Evolutionary conservation across 768 basidiomycete genomes (phyloP).

Genomic region (Albatrellus ellisii): DNA sequence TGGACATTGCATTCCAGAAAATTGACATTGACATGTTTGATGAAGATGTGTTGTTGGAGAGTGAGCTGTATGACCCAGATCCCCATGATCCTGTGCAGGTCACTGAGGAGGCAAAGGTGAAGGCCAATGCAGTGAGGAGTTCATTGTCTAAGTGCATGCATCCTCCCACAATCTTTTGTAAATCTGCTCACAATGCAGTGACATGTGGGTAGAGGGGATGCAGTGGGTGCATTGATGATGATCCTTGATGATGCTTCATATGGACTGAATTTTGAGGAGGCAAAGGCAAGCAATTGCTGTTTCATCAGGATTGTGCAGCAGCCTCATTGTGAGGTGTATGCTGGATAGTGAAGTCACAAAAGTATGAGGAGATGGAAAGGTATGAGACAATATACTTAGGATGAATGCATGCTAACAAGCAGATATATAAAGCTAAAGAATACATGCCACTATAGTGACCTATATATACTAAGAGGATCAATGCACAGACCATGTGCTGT

Average conservation of each 20-base stretch:
- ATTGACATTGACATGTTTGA: slow-evolving; percentile 92
- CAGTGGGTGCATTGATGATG: slow-evolving; percentile 51
- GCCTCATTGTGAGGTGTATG: too few species aligned
- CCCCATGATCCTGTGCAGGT: slow-evolving; percentile 66
- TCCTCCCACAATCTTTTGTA: too few species aligned
- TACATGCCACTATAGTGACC: too few species aligned
- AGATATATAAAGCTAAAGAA: too few species aligned
- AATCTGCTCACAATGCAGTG: too few species aligned
- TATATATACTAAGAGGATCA: too few species aligned
- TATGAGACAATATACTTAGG: too few species aligned
- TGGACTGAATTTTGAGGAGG: slow-evolving; percentile 76
- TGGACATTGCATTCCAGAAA: slow-evolving; percentile 66
- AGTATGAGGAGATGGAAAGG: too few species aligned
- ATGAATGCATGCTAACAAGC: too few species aligned
- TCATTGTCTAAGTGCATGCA: slow-evolving; percentile 59
- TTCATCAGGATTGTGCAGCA: too few species aligned
- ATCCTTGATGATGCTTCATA: slow-evolving; percentile 79
- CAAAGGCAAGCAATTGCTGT: slow-evolving; percentile 58
- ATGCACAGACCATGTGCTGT: too few species aligned
- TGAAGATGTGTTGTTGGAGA: slow-evolving; percentile 77
- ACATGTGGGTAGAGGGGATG: slow-evolving; percentile 51
- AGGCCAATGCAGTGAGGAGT: slow-evolving; percentile 57
- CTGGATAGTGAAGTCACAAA: too few species aligned
- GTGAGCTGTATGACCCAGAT: slow-evolving; percentile 80
- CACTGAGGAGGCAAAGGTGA: slow-evolving; percentile 64